Evolutionary conservation across 495 filamentous ascomycete species (phyloP).

Genomic region (Aspergillus saccharolyticus): DNA sequence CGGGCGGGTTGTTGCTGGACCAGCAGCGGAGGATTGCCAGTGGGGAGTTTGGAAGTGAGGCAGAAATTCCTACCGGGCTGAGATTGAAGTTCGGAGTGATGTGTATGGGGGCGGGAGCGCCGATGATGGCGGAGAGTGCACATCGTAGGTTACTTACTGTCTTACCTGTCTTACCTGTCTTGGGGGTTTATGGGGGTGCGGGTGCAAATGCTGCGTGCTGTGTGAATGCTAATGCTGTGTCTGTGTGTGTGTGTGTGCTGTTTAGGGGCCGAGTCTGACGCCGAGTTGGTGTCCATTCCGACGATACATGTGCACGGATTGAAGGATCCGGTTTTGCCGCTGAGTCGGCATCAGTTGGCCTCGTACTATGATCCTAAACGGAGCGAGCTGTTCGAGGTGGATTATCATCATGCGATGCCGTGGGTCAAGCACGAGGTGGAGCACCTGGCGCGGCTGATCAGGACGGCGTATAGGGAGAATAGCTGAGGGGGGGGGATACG

Average conservation of each 20-base stretch:
- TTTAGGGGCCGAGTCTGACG: not conserved
- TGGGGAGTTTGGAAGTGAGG: no score
- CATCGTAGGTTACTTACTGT: constrained; percentile 12
- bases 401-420: constrained; percentile 12
- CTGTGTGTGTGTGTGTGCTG: no score
- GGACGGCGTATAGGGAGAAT: not conserved
- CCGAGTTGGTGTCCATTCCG: constrained; percentile 30
- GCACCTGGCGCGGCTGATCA: not conserved
- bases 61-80: no score
- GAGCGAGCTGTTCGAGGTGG: constrained; percentile 1
- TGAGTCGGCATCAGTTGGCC: constrained; percentile 3
- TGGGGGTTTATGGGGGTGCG: not conserved
- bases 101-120: constrained; percentile 20
- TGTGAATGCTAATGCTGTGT: no score
- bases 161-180: not conserved
- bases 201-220: no score
- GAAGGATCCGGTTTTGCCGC: constrained; percentile 2
- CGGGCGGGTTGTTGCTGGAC: constrained; percentile 42
- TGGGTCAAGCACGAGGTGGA: constrained; percentile 8
- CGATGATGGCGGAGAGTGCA: constrained; percentile 20
- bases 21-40: constrained; percentile 43
- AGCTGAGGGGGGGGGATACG: not conserved
- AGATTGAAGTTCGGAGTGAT: constrained; percentile 34
- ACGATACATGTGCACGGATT: constrained; percentile 25
- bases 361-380: not conserved